phyloP scores from a whole-genome alignment of 495 filamentous ascomycete genomes.

The Hypomontagnella monticulosa region DNA sequence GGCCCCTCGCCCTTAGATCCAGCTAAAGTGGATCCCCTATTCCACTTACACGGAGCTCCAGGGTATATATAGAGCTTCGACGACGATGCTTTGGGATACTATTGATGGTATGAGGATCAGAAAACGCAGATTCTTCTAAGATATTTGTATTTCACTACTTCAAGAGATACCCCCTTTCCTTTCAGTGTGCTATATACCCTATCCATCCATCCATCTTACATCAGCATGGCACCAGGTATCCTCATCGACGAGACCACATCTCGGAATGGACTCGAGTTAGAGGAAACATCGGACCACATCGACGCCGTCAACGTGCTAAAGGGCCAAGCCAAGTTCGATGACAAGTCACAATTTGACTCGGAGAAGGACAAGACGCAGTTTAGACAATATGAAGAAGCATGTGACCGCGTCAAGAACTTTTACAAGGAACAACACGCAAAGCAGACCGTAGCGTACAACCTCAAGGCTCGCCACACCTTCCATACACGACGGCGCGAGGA shows the following conservation, averaged over 20 bases:
- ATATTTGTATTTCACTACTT: conserved; percentile 1
- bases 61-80: conserved; percentile 19
- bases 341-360: conserved; percentile 73
- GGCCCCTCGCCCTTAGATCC: background rate
- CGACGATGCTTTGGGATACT: background rate
- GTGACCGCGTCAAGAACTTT: conserved; percentile 82
- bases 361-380: conserved; percentile 85
- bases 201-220: background rate
- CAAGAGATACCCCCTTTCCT: conserved; percentile 13
- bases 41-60: conserved; percentile 34
- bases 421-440: conserved; percentile 86
- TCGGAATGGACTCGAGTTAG: conserved; percentile 78
- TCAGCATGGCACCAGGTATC: conserved; percentile 44
- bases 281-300: conserved; percentile 80
- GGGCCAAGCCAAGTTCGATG: conserved; percentile 62
- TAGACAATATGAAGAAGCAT: conserved; percentile 80
- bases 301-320: conserved; percentile 85
- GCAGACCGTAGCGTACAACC: conserved; percentile 86
- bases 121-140: background rate
- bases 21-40: conserved; percentile 18
- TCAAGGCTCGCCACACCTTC: conserved; percentile 76
- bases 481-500: conserved; percentile 69
- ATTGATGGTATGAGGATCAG: background rate
- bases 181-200: background rate
- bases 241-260: conserved; percentile 42